phyloP scores from a whole-genome alignment of 2,329 filamentous ascomycete species.

The Nigrograna mackinnonii region DNA sequence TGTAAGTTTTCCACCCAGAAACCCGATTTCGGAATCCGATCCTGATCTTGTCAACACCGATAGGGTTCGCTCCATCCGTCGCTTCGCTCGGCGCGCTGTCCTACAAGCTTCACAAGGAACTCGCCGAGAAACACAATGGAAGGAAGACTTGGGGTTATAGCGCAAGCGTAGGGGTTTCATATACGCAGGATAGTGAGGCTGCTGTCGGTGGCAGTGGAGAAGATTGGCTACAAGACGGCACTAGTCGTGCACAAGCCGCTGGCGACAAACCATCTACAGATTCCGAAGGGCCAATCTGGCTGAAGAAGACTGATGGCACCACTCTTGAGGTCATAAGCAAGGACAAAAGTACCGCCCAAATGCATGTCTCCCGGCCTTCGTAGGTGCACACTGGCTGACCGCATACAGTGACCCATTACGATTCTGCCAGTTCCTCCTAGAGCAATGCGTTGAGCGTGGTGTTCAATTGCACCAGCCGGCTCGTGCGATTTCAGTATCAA shows the following conservation, averaged over 20 bases:
- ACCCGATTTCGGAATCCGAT: background rate
- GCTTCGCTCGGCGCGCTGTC: constrained; percentile 67
- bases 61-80: constrained; percentile 61
- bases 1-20: constrained; percentile 47
- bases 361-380: constrained; percentile 52
- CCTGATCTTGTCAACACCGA: no score
- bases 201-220: constrained; percentile 53
- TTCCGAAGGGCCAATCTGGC: constrained; percentile 57
- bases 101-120: constrained; percentile 67
- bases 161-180: constrained; percentile 57
- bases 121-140: constrained; percentile 65
- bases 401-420: constrained; percentile 63
- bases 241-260: constrained; percentile 62
- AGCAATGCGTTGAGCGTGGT: constrained; percentile 60
- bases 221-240: constrained; percentile 69
- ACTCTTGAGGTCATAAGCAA: constrained; percentile 64
- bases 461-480: constrained; percentile 70
- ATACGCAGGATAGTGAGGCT: constrained; percentile 55
- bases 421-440: constrained; percentile 68
- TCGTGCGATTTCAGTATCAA: constrained; percentile 55
- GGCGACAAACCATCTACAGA: constrained; percentile 34
- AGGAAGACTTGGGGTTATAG: constrained; percentile 62
- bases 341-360: constrained; percentile 64
- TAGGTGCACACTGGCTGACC: constrained; percentile 5
- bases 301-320: constrained; percentile 59